Conservation (phyloP, 768 basidiomycete genomes). For the Multifurca ochricompacta region DNA sequence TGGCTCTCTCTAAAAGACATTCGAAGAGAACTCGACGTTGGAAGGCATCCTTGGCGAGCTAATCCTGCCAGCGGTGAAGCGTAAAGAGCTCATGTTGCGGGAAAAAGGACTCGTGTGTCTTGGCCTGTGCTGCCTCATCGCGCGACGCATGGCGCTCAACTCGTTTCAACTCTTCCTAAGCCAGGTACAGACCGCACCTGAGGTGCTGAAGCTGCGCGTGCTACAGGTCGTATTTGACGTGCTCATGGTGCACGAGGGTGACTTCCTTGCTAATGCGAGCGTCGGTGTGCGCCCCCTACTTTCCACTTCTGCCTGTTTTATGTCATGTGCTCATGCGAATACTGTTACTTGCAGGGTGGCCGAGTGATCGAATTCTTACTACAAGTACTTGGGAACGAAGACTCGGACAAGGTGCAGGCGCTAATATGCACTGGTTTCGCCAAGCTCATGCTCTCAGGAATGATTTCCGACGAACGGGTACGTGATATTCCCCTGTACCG, state of each 20-base stretch:
- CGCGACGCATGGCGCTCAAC: slow-evolving; percentile 57
- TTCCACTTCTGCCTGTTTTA: too few relatives aligned
- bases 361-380: slow-evolving; percentile 64
- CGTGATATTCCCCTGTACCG: slow-evolving; percentile 19
- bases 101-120: slow-evolving; percentile 76
- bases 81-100: slow-evolving; percentile 75
- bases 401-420: slow-evolving; percentile 60
- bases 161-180: slow-evolving; percentile 77
- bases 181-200: slow-evolving; percentile 60
- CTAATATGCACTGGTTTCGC: slow-evolving; percentile 69
- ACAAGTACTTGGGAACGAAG: slow-evolving; percentile 42
- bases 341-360: slow-evolving; percentile 31
- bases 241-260: slow-evolving; percentile 72
- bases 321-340: not conserved
- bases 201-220: slow-evolving; percentile 58
- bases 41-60: slow-evolving; percentile 69
- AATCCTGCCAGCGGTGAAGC: slow-evolving; percentile 83
- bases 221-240: slow-evolving; percentile 81
- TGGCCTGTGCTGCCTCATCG: slow-evolving; percentile 82
- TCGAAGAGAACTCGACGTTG: slow-evolving; percentile 62
- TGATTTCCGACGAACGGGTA: slow-evolving; percentile 66
- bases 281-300: slow-evolving; percentile 25
- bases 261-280: slow-evolving; percentile 43
- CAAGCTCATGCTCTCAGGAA: slow-evolving; percentile 77
- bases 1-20: slow-evolving; percentile 32